These are phyloP conservation scores for Panellus pusillus DNA, from an alignment of 768 basidiomycete species.

Conservation along the genomic window DNA sequence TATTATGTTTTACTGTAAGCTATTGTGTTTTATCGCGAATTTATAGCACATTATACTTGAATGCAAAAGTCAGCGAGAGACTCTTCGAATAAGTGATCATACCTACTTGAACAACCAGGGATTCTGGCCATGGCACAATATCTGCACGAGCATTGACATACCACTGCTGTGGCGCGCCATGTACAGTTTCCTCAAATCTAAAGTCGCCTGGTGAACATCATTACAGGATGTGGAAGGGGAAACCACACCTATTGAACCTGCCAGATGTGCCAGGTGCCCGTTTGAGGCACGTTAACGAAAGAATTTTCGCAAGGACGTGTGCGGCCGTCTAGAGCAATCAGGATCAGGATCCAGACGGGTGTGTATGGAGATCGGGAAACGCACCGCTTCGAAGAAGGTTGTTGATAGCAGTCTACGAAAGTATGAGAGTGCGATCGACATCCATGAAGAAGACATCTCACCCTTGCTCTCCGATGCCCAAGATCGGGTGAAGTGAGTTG, in stretches of 20 bases:
- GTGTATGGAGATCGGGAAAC: conserved; percentile 2
- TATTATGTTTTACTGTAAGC: neutral
- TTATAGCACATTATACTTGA: conserved; percentile 1
- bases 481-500: conserved; percentile 31
- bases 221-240: neutral
- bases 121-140: conserved; percentile 44
- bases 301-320: conserved; percentile 43
- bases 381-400: conserved; percentile 41
- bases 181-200: conserved; percentile 40
- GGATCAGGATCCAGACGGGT: neutral
- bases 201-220: neutral
- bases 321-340: conserved; percentile 39
- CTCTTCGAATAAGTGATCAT: neutral
- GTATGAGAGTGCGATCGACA: neutral
- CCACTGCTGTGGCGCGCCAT: conserved; percentile 21
- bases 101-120: conserved; percentile 40
- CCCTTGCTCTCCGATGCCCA: conserved; percentile 33
- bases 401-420: conserved; percentile 31
- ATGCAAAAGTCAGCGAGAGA: neutral
- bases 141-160: conserved; percentile 34
- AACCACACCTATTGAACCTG: conserved; percentile 35
- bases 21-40: neutral
- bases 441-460: conserved; percentile 19
- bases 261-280: conserved; percentile 41
- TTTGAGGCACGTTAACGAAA: conserved; percentile 42